A percentile compares a stretch with the other conserved stretches of the same genome.
phyloP scores from a whole-genome alignment of 257 asterid species.

The Eucommia ulmoides region DNA sequence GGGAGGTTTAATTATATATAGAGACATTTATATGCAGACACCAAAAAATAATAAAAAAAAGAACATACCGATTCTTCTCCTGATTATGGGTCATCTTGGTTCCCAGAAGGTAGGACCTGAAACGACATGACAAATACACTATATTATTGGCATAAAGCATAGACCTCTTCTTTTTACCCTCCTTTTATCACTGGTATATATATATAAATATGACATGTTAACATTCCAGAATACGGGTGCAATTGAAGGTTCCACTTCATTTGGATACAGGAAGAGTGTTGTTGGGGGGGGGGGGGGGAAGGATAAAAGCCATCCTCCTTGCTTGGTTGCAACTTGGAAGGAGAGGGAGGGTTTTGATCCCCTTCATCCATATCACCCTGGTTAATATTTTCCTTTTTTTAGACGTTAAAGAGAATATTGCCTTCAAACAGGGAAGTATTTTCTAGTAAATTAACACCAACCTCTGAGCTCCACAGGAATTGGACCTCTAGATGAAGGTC shows the following conservation, averaged over 20 bases:
- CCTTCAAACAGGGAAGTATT: conserved; percentile 2
- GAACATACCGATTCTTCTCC: conserved; percentile 1
- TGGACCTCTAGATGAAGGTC: conserved; percentile 61
- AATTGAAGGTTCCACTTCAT: too few relatives aligned
- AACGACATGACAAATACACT: neutral
- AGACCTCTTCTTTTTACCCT: too few relatives aligned
- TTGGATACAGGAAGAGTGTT: too few relatives aligned
- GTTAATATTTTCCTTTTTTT: conserved; percentile 4
- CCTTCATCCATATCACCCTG: too few relatives aligned
- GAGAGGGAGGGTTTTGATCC: too few relatives aligned
- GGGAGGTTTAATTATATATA: neutral
- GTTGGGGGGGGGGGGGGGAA: too few relatives aligned
- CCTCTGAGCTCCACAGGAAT: conserved; percentile 70
- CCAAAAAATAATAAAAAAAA: too few relatives aligned
- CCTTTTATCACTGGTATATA: too few relatives aligned
- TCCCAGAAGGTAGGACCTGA: conserved; percentile 76
- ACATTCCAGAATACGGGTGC: too few relatives aligned
- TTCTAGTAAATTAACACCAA: conserved; percentile 7
- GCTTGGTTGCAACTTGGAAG: too few relatives aligned
- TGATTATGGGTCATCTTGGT: conserved; percentile 34
- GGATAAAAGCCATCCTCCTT: too few relatives aligned
- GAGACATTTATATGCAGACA: neutral
- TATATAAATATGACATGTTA: too few relatives aligned
- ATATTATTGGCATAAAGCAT: neutral
- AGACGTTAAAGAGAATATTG: conserved; percentile 1